These are phyloP conservation scores for Cyclanthera cordifolia DNA, from an alignment of 306 rosid genomes.

Conservation along the genomic window DNA sequence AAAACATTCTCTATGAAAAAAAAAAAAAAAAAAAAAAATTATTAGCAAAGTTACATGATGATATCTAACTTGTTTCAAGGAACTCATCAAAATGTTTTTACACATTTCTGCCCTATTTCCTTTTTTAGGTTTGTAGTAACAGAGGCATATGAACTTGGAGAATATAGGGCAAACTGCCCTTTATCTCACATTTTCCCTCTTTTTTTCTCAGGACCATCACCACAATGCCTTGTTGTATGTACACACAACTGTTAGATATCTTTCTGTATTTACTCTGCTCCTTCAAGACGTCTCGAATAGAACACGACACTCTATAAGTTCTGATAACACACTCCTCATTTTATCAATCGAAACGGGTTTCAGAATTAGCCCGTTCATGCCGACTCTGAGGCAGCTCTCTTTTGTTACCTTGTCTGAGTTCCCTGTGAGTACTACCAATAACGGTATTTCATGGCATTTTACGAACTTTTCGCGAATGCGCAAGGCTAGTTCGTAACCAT, in stretches of 20 bases:
- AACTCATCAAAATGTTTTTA: conserved; percentile 5
- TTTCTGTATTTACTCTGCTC: neutral
- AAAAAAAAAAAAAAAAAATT: neutral
- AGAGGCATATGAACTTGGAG: neutral
- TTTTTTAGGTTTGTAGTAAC: no score
- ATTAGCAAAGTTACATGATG: neutral
- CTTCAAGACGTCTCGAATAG: conserved; percentile 36
- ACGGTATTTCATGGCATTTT: conserved; percentile 58
- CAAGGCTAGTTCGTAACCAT: conserved; percentile 52
- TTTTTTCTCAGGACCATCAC: neutral
- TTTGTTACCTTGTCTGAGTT: conserved; percentile 55
- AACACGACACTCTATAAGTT: conserved; percentile 60
- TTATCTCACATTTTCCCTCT: neutral
- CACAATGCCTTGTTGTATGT: conserved; percentile 3
- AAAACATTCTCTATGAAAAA: neutral
- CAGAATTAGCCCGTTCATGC: conserved; percentile 64
- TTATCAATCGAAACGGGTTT: conserved; percentile 87
- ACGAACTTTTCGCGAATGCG: conserved; percentile 52
- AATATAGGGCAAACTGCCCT: neutral
- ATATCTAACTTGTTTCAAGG: neutral
- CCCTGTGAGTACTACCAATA: conserved; percentile 65
- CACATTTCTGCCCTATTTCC: neutral
- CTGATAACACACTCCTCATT: conserved; percentile 63
- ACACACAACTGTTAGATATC: neutral
- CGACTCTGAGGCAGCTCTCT: conserved; percentile 74